Evolutionary conservation across 148 eudicot genomes (phyloP), one percentile per base, ranked within the genome.

Genomic region (Cornus suecica): DNA sequence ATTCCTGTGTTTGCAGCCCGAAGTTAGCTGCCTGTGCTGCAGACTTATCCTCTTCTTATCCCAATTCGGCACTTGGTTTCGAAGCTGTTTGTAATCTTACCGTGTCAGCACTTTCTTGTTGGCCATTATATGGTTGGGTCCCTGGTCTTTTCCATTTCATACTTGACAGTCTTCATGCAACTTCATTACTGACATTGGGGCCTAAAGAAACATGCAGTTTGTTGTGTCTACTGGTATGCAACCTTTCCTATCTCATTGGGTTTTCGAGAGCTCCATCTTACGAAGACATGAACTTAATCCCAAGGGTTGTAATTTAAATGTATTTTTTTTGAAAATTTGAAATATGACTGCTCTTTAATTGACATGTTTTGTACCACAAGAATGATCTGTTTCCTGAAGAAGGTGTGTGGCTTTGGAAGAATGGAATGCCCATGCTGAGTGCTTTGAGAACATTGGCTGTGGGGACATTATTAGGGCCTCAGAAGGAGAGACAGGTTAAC

Each of bases 71-170:
- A 54, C 92, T 93, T 90, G 87, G 93, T 61, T 83, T 86, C 76
- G 91, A 86, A 86, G 87, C 99, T 74, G 93, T 88, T 62, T 91
- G 98, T 84, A 97, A 93, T 85, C 91, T 93, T 79, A 78, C 93
- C 83, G 98, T 85, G 63, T 96, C 99, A 42, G 90, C 98, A 76
- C 93, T 96, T 84, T 92, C 99, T 80, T 93, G 84, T 74, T 96
- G 99, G 99, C 98, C 99, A 20, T 84, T 86, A 16, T 84, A 93
- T 86, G 91, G 97, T 77, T 96, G 99, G 99, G 88, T 93, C 79
- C 99, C 99, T 67, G 89, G 94, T 72, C 91, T 96, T 79, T 93
- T 90, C 84, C 91, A 87, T 76, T 90, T 92, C 48, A 90, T 96
- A 23, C 88, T 96, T 65, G 97, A 91, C 68, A 90, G 89, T 86